Evolutionary conservation across 768 basidiomycete genomes (phyloP), one percentile per base, ranked within the genome.

Genomic region (Pleurotus platypus): DNA sequence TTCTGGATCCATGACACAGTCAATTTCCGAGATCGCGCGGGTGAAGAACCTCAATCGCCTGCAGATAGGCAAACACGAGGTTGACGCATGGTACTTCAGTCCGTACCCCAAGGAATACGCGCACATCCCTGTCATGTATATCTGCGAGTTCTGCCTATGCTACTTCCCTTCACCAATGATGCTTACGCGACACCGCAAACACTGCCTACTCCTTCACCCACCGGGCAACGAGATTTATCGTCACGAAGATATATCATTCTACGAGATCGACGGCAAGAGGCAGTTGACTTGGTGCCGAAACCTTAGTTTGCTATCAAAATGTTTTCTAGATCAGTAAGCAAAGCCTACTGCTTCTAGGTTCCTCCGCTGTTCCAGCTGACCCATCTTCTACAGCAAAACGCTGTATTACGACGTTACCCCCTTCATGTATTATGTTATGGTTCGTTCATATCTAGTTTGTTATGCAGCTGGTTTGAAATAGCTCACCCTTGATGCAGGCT

Each of bases 41-140:
- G 97, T 99, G 66, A 98, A 98, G 79, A 99, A 99, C 70, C 81
- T 99, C 63, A 97, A 98, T 71, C 87, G 91, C 58, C 82, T 99
- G 26, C 94, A 96, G 70, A 98, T 99, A 60, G 97, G 97, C 57
- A 86, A 84, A 69, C 89, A 97, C 76, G 93, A 97, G 74, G 92
- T 99, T 63, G 97, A 99, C 64, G 89, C 97, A n/a, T 99, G 97
- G 97, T 99, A 99, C 73, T 98, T 98, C 79, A 94, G 92, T 66
- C 97, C 97, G 20, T 99, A 98, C 75, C 97, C 97, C 9, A 90
- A 92, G 74, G 97, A 98, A 75, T 98, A 92, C 75, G 94, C 97
- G 46, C 92, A 98, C 72, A 84, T 96, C 24, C 94, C 95, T 16
- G 77, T 95, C 60, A 81, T 99, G 46, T 98, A 95, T 79, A 86